Percentiles rank a stretch among this genome's conserved stretches.
These are phyloP conservation scores for Hypoxylon sp. DNA, from an alignment of 2,329 filamentous ascomycete genomes.

Conservation along the genomic window DNA sequence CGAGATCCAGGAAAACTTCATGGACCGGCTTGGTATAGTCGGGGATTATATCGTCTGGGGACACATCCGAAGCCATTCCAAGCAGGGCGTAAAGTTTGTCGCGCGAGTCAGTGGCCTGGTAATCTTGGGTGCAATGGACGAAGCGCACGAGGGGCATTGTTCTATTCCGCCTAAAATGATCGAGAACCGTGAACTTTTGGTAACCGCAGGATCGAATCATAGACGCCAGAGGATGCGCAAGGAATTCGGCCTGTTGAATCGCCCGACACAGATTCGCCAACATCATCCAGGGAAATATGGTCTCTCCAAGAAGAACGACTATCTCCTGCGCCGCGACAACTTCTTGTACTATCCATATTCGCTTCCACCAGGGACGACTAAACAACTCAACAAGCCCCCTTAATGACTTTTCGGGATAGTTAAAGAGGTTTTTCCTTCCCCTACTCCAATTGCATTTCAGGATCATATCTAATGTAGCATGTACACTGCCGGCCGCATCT, in stretches of 20 bases:
- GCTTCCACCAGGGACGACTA: conserved; percentile 18
- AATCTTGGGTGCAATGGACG: conserved; percentile 23
- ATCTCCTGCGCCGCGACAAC: conserved; percentile 12
- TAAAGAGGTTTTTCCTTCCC: conserved; percentile 18
- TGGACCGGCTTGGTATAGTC: conserved; percentile 20
- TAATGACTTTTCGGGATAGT: conserved; percentile 10
- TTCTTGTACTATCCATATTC: conserved; percentile 25
- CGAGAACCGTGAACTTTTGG: conserved; percentile 23
- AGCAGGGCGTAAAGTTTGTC: conserved; percentile 24
- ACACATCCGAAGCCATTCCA: conserved; percentile 23
- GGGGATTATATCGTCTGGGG: conserved; percentile 22
- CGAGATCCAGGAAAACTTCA: conserved; percentile 20
- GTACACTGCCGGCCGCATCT: conserved; percentile 3
- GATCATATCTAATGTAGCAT: conserved; percentile 15
- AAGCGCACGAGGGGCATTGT: conserved; percentile 18
- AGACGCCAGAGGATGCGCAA: conserved; percentile 16
- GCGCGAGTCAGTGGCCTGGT: conserved; percentile 21
- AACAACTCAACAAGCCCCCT: conserved; percentile 6
- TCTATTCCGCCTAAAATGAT: conserved; percentile 19
- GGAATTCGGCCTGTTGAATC: conserved; percentile 17
- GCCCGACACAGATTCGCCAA: conserved; percentile 14
- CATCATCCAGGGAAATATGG: conserved; percentile 19
- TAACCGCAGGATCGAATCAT: conserved; percentile 18
- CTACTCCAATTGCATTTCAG: conserved; percentile 22
- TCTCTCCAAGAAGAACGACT: conserved; percentile 13